Percentiles rank a stretch among this genome's conserved stretches.
phyloP scores from a whole-genome alignment of 257 asterid genomes.

The Coffea eugenioides region DNA sequence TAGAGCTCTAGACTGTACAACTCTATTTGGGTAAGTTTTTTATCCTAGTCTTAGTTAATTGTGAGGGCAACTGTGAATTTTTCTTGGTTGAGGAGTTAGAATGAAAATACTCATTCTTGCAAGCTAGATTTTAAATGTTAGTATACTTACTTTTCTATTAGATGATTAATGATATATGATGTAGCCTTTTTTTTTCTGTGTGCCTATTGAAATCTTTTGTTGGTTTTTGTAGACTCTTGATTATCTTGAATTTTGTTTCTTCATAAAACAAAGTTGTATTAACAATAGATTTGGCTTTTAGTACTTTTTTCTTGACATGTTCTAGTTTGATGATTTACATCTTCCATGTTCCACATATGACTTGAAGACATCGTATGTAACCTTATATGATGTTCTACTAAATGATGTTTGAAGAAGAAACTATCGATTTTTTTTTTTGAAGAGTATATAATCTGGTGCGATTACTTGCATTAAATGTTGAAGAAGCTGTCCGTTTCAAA shows the following conservation, averaged over 20 bases:
- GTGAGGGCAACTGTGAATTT: too few relatives aligned
- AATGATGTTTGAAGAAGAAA: too few relatives aligned
- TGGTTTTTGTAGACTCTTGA: not conserved
- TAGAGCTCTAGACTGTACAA: too few relatives aligned
- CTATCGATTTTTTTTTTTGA: too few relatives aligned
- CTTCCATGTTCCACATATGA: not conserved
- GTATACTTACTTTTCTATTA: not conserved
- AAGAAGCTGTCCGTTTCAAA: too few relatives aligned
- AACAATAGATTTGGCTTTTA: not conserved
- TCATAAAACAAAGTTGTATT: conserved; percentile 3
- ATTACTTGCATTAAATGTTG: too few relatives aligned
- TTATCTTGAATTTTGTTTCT: not conserved
- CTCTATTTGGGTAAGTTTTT: too few relatives aligned
- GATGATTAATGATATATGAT: conserved; percentile 3
- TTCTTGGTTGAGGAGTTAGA: too few relatives aligned
- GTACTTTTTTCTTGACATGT: not conserved
- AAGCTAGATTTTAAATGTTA: conserved; percentile 3
- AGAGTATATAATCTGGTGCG: too few relatives aligned
- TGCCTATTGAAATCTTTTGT: not conserved
- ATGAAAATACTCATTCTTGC: not conserved
- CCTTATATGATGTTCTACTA: not conserved
- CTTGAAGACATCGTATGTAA: not conserved
- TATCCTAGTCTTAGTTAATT: too few relatives aligned
- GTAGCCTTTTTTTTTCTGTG: not conserved
- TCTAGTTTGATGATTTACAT: not conserved